Evolutionary conservation across 2,329 filamentous ascomycete species (phyloP).

Genomic region (Epichloe aotearoae): DNA sequence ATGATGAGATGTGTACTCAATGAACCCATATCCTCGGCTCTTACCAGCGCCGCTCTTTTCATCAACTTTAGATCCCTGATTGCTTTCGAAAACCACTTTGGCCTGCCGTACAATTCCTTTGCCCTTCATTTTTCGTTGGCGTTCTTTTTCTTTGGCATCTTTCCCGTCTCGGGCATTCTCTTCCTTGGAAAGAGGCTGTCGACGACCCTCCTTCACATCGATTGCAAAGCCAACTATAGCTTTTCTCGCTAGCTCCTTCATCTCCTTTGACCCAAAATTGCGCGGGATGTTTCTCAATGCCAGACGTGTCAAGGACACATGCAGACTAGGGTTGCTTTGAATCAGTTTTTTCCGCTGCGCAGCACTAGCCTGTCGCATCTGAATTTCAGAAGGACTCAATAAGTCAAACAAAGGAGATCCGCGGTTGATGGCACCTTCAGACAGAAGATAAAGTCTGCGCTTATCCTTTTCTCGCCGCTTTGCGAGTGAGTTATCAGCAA

Average conservation of each 20-base stretch:
- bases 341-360: conserved; percentile 74
- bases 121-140: conserved; percentile 63
- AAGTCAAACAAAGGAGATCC: conserved; percentile 65
- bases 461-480: conserved; percentile 68
- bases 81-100: conserved; percentile 87
- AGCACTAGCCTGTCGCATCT: conserved; percentile 76
- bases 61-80: conserved; percentile 68
- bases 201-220: conserved; percentile 68
- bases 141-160: conserved; percentile 66
- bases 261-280: conserved; percentile 67
- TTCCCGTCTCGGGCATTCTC: conserved; percentile 70
- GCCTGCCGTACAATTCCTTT: conserved; percentile 84
- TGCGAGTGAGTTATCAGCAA: conserved; percentile 56
- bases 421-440: conserved; percentile 70
- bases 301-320: conserved; percentile 79
- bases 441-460: conserved; percentile 73
- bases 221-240: conserved; percentile 90
- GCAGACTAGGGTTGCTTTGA: conserved; percentile 77
- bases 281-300: conserved; percentile 85
- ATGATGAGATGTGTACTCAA: conserved; percentile 89
- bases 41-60: conserved; percentile 67
- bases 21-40: conserved; percentile 90
- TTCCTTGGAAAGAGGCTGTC: conserved; percentile 75
- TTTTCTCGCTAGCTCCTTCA: conserved; percentile 82
- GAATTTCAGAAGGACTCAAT: conserved; percentile 66